phyloP scores from a whole-genome alignment of 108 stramenopile genomes.

The Aurantiochytrium sp. region DNA sequence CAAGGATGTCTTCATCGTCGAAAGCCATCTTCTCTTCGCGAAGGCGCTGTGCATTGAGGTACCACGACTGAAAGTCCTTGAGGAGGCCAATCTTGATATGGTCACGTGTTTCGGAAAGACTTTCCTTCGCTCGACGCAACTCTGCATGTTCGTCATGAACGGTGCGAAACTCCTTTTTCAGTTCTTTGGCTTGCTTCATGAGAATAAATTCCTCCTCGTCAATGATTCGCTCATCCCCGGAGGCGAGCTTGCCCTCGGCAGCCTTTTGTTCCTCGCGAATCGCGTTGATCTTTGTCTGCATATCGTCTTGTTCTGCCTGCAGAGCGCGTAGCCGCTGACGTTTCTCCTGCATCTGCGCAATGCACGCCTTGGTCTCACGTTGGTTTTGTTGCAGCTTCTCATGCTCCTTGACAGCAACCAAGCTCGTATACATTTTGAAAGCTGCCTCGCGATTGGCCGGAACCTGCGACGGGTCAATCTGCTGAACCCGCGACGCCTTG shows the following conservation, averaged over 20 bases:
- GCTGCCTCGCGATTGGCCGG: neutral
- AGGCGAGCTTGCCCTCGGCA: neutral
- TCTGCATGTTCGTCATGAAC: neutral
- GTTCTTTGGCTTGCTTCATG: conserved; percentile 24
- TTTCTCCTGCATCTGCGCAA: neutral
- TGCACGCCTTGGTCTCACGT: neutral
- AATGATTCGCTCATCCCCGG: conserved; percentile 26
- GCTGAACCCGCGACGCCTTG: neutral
- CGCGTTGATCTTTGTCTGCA: neutral
- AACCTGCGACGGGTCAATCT: neutral
- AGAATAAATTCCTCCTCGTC: conserved; percentile 39
- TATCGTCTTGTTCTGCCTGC: conserved; percentile 9
- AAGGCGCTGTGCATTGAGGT: neutral
- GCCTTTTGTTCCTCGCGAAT: conserved; percentile 13
- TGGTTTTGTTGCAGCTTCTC: neutral
- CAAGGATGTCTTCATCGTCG: conserved; percentile 24
- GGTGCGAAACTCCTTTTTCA: conserved; percentile 23
- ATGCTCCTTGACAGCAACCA: neutral
- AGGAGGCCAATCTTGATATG: conserved; percentile 11
- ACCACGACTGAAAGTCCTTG: conserved; percentile 21
- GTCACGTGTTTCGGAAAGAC: neutral
- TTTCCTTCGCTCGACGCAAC: neutral
- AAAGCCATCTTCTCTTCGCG: neutral
- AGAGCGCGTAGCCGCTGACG: neutral
- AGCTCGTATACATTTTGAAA: conserved; percentile 23